Base-by-base conservation (phyloP, 83 land plant species). In the Isoetes engelmannii region DNA sequence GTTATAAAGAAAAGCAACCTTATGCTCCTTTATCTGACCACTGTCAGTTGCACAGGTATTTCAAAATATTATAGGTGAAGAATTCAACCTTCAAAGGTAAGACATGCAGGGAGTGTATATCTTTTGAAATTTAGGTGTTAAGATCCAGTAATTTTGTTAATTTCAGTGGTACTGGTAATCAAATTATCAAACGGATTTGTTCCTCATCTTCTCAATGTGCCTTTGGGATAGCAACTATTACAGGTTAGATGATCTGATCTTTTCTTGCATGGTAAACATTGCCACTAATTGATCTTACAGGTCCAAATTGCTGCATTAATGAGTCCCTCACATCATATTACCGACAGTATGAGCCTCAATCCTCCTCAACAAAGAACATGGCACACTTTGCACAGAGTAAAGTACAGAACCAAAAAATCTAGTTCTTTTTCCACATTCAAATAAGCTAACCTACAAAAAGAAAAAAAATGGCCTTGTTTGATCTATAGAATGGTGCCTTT, bases 241-340 rank as follows among this genome's bases (percentile, higher is more conserved):
- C 37, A 28, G 61, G 10, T 70, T 37, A 61, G 73, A 57, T 19
- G 61, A 67, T 48, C 48, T 65, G 5, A 10, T 48, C 5, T 17
- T 46, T 43, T 37, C 71, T 44, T 54, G 60, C 58, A 70, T 69
- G 21, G 73, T 10, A 43, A 12, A 13, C 57, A 44, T 45, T 62
- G 60, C 17, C 53, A 49, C 53, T 18, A 6, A 12, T 55, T 37
- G 45, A 19, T 18, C 47, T 50, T 48, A 10, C 68, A 87, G 90
- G 90, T 12, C 57, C 61, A 9, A 87, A 86, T 53, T 88, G 89
- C 77, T 88, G 92, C 75, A 80, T 88, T 28, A 88, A 88, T 70
- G 21, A 49, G 6, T 80, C 89, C 0, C 79, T 81, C 0, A 80
- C 78, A 13, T 80, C 77, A 6, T 56, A 74, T 43, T 79, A 81